Evolutionary conservation across 2,329 filamentous ascomycete species (phyloP).

Genomic region (Epichloe sylvatica): DNA sequence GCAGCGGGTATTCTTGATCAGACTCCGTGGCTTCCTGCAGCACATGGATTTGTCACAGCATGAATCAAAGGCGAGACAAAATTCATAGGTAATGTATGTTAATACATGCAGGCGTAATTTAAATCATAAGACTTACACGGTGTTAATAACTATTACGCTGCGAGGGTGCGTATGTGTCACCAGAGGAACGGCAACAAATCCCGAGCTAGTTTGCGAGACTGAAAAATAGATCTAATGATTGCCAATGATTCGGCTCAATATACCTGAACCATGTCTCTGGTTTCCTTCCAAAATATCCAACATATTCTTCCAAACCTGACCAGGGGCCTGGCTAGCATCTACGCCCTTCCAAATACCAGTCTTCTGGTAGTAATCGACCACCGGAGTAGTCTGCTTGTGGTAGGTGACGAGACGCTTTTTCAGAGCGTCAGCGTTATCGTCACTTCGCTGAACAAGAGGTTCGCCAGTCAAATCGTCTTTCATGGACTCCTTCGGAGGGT

Average conservation of each 20-base stretch:
- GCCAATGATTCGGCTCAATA: conserved; percentile 25
- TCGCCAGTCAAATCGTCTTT: conserved; percentile 95
- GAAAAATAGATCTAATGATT: conserved; percentile 12
- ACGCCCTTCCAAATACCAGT: conserved; percentile 93
- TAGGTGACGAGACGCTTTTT: conserved; percentile 92
- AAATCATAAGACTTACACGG: conserved; percentile 3
- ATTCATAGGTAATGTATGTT: not conserved
- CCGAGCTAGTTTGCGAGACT: not conserved
- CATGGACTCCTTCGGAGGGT: conserved; percentile 88
- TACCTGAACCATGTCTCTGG: conserved; percentile 21
- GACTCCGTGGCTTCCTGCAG: not conserved
- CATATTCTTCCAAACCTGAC: conserved; percentile 88
- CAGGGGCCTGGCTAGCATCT: conserved; percentile 91
- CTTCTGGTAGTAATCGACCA: conserved; percentile 93
- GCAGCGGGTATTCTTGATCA: too few relatives aligned
- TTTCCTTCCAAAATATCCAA: conserved; percentile 63
- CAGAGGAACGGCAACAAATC: not conserved
- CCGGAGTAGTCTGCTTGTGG: conserved; percentile 83
- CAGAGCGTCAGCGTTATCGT: conserved; percentile 91
- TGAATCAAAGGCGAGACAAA: not conserved
- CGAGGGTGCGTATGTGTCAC: not conserved
- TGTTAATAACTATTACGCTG: not conserved
- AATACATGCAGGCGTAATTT: conserved; percentile 8
- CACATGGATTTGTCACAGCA: not conserved
- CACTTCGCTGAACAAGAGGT: conserved; percentile 86